phyloP scores from a whole-genome alignment of 495 filamentous ascomycete genomes.

The Bacidia rubella region DNA sequence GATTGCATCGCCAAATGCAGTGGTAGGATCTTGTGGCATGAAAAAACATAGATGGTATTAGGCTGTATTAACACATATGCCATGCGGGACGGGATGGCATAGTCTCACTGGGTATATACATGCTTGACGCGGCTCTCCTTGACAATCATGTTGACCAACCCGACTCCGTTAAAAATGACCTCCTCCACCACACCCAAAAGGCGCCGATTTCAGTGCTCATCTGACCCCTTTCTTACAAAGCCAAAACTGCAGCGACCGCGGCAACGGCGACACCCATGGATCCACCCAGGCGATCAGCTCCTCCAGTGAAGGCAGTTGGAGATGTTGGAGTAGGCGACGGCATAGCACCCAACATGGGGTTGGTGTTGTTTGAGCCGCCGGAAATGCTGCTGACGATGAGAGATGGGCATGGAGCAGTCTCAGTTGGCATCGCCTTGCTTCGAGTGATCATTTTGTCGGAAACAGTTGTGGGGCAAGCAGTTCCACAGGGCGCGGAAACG shows the following conservation, averaged over 20 bases:
- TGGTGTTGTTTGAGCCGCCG: slow-evolving; percentile 9
- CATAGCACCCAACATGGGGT: neutral
- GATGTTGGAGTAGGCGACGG: slow-evolving; percentile 2
- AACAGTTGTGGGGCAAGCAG: slow-evolving; percentile 15
- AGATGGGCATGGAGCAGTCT: slow-evolving; percentile 18
- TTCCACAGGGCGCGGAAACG: slow-evolving; percentile 16
- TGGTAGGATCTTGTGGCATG: no score
- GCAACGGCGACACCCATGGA: slow-evolving; percentile 10
- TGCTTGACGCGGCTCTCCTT: neutral
- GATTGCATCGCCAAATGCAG: no score
- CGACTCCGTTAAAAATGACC: neutral
- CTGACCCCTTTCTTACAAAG: slow-evolving; percentile 2
- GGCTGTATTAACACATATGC: no score
- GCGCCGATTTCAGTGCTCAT: no score
- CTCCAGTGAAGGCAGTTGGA: slow-evolving; percentile 16
- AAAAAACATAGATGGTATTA: no score
- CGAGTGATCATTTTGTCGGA: slow-evolving; percentile 16
- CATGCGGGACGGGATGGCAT: no score
- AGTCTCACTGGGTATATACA: neutral
- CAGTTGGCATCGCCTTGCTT: slow-evolving; percentile 7
- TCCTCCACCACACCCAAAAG: no score
- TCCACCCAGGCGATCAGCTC: slow-evolving; percentile 13
- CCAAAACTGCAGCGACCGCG: slow-evolving; percentile 9
- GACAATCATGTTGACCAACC: no score
- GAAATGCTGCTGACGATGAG: slow-evolving; percentile 16